Evolutionary conservation across 441 rosid genomes (phyloP).

Genomic region (Mallotus japonicus): DNA sequence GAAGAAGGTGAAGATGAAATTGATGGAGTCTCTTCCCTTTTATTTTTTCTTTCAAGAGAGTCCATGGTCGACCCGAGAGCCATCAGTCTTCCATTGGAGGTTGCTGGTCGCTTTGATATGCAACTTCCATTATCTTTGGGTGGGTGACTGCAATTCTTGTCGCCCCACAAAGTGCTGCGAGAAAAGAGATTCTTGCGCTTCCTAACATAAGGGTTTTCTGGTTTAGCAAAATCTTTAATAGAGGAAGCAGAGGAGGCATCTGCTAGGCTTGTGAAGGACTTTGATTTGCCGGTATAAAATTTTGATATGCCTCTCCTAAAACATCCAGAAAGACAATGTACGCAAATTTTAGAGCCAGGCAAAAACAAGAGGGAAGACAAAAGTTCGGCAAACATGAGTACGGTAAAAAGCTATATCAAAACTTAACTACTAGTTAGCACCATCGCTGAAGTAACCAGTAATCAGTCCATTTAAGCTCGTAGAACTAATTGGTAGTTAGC

Average conservation of each 20-base stretch:
- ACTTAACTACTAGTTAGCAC: too few relatives aligned
- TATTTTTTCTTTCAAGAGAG: slow-evolving; percentile 7
- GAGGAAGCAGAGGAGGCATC: slow-evolving; percentile 36
- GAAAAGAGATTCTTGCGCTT: slow-evolving; percentile 38
- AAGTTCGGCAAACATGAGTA: too few relatives aligned
- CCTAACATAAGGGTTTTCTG: slow-evolving; percentile 33
- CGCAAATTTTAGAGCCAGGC: neutral
- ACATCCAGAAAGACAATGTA: slow-evolving; percentile 15
- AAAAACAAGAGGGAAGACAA: neutral
- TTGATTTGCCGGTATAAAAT: slow-evolving; percentile 49
- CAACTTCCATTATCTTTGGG: slow-evolving; percentile 17
- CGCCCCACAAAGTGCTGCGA: slow-evolving; percentile 16
- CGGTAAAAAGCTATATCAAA: too few relatives aligned
- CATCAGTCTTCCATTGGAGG: slow-evolving; percentile 15
- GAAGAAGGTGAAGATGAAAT: slow-evolving; percentile 12
- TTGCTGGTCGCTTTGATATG: slow-evolving; percentile 23
- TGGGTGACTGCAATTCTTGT: slow-evolving; percentile 13
- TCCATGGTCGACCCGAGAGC: slow-evolving; percentile 1
- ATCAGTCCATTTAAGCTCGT: too few relatives aligned
- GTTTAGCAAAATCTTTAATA: slow-evolving; percentile 40
- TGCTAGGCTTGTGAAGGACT: slow-evolving; percentile 51
- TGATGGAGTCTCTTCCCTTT: slow-evolving; percentile 15
- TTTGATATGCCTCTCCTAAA: slow-evolving; percentile 53
- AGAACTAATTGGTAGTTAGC: too few relatives aligned
- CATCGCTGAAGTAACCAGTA: too few relatives aligned